phyloP scores from a whole-genome alignment of 805 yeast species.

The Schwanniomyces yamadae region DNA sequence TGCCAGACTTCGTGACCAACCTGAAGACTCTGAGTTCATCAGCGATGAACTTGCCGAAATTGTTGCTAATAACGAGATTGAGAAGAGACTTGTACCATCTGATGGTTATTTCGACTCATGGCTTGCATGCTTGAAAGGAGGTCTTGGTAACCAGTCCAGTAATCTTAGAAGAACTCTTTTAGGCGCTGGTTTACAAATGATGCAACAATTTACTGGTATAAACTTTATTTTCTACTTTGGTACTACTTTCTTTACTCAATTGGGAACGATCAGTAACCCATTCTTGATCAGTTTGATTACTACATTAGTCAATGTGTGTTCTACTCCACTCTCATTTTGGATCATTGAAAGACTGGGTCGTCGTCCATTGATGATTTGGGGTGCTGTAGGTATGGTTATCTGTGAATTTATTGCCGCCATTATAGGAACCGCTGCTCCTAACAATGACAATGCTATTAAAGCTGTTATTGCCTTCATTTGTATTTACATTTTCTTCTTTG shows the following conservation, averaged over 20 bases:
- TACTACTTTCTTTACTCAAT: conserved; percentile 68
- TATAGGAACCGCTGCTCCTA: conserved; percentile 41
- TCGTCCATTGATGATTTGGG: conserved; percentile 57
- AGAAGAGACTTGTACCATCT: conserved; percentile 19
- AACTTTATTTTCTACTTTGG: conserved; percentile 90
- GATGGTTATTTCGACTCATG: conserved; percentile 17
- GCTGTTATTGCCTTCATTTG: conserved; percentile 37
- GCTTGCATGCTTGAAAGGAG: conserved; percentile 29
- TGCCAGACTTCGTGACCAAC: conserved; percentile 24
- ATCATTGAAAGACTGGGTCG: conserved; percentile 58
- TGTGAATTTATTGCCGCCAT: conserved; percentile 52
- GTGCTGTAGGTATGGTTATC: conserved; percentile 61
- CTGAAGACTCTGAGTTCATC: conserved; percentile 19
- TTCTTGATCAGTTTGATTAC: conserved; percentile 34
- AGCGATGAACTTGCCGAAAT: conserved; percentile 18
- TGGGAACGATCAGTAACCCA: conserved; percentile 45
- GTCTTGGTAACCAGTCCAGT: conserved; percentile 28
- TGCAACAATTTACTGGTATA: conserved; percentile 89
- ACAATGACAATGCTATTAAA: conserved; percentile 30
- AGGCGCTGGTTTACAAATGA: conserved; percentile 67
- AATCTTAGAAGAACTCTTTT: conserved; percentile 48
- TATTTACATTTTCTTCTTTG: conserved; percentile 40
- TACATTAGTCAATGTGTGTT: conserved; percentile 7
- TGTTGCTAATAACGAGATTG: conserved; percentile 19
- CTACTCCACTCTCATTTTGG: conserved; percentile 35